These are phyloP conservation scores for Penicillium chermesinum DNA, from an alignment of 495 filamentous ascomycete species.

Conservation along the genomic window DNA sequence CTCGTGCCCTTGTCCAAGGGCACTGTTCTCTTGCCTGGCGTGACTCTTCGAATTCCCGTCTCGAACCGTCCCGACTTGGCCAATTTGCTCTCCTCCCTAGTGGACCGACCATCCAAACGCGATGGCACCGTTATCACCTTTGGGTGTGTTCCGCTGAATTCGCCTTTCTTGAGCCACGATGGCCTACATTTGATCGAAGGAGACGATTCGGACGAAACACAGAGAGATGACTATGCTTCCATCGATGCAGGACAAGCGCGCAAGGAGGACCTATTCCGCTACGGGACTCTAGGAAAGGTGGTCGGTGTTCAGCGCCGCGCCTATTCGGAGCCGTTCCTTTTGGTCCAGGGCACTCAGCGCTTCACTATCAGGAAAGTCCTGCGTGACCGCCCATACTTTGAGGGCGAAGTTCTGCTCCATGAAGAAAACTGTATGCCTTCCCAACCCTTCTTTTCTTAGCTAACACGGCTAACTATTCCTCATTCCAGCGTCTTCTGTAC, in stretches of 20 bases:
- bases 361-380: conserved; percentile 69
- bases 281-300: conserved; percentile 76
- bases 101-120: conserved; percentile 59
- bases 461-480: conserved; percentile 8
- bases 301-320: conserved; percentile 75
- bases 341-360: conserved; percentile 80
- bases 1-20: conserved; percentile 71
- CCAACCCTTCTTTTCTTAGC: neutral
- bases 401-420: conserved; percentile 63
- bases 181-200: conserved; percentile 66
- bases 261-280: conserved; percentile 69
- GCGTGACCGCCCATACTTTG: conserved; percentile 79
- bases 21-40: conserved; percentile 74
- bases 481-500: conserved; percentile 30
- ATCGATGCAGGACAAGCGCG: conserved; percentile 55
- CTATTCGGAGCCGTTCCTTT: conserved; percentile 69
- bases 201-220: conserved; percentile 33
- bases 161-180: conserved; percentile 59
- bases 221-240: conserved; percentile 35
- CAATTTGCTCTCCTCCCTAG: conserved; percentile 71
- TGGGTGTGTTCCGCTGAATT: conserved; percentile 75
- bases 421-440: conserved; percentile 54
- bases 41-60: conserved; percentile 70
- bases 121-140: conserved; percentile 64
- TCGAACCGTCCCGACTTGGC: conserved; percentile 75